Conservation (phyloP, 257 asterid species). For the Fraxinus cuspidata region DNA sequence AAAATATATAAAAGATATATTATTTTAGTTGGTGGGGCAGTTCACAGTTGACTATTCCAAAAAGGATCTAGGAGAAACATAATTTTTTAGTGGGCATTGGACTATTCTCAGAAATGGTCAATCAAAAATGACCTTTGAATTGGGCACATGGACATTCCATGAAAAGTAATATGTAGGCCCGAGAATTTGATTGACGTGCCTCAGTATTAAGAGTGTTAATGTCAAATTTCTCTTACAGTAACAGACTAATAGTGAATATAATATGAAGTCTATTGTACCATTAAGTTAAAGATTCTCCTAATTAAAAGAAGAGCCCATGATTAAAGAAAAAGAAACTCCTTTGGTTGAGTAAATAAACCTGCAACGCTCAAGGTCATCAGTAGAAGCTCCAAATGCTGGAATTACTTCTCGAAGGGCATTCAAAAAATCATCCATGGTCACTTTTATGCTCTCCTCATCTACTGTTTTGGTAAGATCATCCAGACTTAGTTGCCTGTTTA, state of each 20-base stretch:
- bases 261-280: not conserved
- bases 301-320: conserved; percentile 1
- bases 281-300: not conserved
- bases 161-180: not conserved
- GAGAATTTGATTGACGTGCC: not conserved
- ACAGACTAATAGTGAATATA: too few relatives aligned
- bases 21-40: too few relatives aligned
- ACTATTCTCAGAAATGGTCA: too few relatives aligned
- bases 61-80: too few relatives aligned
- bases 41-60: too few relatives aligned
- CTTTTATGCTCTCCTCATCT: conserved; percentile 92
- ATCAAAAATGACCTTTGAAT: not conserved
- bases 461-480: conserved; percentile 92
- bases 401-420: conserved; percentile 78
- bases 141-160: not conserved
- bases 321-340: not conserved
- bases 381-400: conserved; percentile 99
- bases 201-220: not conserved
- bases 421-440: conserved; percentile 88
- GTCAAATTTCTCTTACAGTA: too few relatives aligned
- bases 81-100: too few relatives aligned
- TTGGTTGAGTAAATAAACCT: conserved; percentile 50
- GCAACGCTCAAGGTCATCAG: conserved; percentile 98
- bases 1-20: too few relatives aligned
- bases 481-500: conserved; percentile 82